phyloP scores from a whole-genome alignment of 371 early-diverging fungal species.

The Basidiobolus meristosporus region DNA sequence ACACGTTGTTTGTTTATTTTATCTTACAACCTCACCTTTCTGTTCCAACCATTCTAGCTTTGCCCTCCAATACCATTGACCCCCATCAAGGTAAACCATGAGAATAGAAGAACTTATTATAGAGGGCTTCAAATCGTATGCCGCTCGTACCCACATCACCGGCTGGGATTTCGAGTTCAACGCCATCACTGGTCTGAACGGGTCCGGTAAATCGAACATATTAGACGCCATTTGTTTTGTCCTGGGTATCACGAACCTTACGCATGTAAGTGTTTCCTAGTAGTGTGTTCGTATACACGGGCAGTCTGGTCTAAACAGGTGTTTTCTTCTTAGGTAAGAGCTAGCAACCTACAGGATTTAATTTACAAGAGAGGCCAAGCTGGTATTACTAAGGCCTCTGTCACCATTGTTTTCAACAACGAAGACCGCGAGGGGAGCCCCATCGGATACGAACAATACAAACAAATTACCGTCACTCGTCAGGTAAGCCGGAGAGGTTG shows the following conservation, averaged over 20 bases:
- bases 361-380: conserved; percentile 97
- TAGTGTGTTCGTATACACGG: neutral
- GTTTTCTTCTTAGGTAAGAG: conserved; percentile 52
- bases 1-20: too few relatives aligned
- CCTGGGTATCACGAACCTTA: conserved; percentile 83
- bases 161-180: conserved; percentile 97
- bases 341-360: conserved; percentile 84
- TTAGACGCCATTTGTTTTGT: conserved; percentile 99
- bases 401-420: conserved; percentile 93
- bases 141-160: conserved; percentile 81
- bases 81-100: conserved; percentile 21
- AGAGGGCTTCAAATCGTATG: conserved; percentile 97
- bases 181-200: conserved; percentile 99
- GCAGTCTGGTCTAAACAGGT: neutral
- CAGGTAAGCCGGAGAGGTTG: conserved; percentile 33
- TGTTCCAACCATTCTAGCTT: too few relatives aligned
- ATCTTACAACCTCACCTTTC: too few relatives aligned
- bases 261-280: conserved; percentile 28
- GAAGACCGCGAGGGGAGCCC: conserved; percentile 69
- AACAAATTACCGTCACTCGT: conserved; percentile 82
- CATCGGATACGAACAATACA: conserved; percentile 72
- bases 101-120: conserved; percentile 87
- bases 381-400: conserved; percentile 89
- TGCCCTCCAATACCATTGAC: too few relatives aligned
- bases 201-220: conserved; percentile 98